Evolutionary conservation across 2,329 filamentous ascomycete species (phyloP).

Genomic region (Ceratocystiopsis brevicomis): DNA sequence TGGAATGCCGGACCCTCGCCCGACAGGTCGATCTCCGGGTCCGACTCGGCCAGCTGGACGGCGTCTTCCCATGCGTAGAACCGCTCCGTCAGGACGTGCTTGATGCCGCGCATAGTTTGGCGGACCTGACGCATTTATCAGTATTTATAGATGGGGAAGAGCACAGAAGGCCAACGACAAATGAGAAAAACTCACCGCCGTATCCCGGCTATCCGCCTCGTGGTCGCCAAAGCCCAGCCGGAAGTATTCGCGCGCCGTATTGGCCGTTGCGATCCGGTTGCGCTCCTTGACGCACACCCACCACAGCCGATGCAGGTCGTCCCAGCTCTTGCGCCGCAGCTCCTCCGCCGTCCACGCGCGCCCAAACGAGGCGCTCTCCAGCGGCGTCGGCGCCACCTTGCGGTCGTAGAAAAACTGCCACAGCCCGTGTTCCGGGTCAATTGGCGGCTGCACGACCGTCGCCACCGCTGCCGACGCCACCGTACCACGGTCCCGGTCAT

Average conservation of each 20-base stretch:
- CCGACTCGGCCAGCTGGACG: slow-evolving; percentile 40
- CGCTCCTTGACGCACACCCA: slow-evolving; percentile 85
- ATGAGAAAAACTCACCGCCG: slow-evolving; percentile 34
- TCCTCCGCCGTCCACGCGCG: slow-evolving; percentile 73
- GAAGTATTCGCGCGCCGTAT: slow-evolving; percentile 45
- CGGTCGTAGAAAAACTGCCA: slow-evolving; percentile 77
- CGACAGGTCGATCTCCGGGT: slow-evolving; percentile 47
- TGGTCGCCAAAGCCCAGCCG: slow-evolving; percentile 54
- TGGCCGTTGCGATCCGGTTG: slow-evolving; percentile 71
- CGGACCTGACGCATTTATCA: slow-evolving; percentile 37
- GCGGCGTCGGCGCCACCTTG: slow-evolving; percentile 48
- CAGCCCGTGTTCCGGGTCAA: slow-evolving; percentile 63
- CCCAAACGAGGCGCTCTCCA: slow-evolving; percentile 53
- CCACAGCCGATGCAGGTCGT: slow-evolving; percentile 82
- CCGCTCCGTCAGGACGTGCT: slow-evolving; percentile 69
- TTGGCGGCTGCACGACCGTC: slow-evolving; percentile 36
- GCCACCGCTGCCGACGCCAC: slow-evolving; percentile 12
- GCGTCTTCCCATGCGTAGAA: slow-evolving; percentile 79
- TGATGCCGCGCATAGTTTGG: slow-evolving; percentile 64
- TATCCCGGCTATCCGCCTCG: slow-evolving; percentile 45
- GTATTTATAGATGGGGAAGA: neutral
- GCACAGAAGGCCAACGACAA: neutral
- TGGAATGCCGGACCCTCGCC: slow-evolving; percentile 29
- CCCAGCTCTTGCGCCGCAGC: slow-evolving; percentile 76
- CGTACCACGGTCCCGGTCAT: slow-evolving; percentile 28